These are phyloP conservation scores for Purpureocillium takamizusanense DNA, from an alignment of 2,329 filamentous ascomycete species.

Conservation along the genomic window DNA sequence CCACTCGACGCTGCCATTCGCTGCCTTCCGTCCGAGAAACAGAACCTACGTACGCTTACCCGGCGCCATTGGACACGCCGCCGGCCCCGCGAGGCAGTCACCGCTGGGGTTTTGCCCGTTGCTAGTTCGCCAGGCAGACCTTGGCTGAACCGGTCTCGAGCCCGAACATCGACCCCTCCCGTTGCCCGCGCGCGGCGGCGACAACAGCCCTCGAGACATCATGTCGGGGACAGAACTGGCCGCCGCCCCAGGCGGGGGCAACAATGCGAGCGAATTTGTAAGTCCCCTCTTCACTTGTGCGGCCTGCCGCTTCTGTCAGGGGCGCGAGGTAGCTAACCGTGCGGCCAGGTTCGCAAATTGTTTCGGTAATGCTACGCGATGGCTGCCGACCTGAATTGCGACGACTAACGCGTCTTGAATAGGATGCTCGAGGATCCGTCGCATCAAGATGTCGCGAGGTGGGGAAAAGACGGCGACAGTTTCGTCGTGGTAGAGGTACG, in stretches of 20 bases:
- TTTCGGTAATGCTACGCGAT: constrained; percentile 64
- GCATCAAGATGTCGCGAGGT: constrained; percentile 86
- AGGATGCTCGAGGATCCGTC: constrained; percentile 89
- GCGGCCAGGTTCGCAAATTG: constrained; percentile 78
- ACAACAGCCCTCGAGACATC: background rate
- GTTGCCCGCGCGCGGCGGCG: too few relatives aligned
- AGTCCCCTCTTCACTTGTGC: constrained; percentile 29
- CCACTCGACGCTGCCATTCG: too few relatives aligned
- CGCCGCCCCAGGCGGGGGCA: constrained; percentile 37
- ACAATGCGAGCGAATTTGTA: constrained; percentile 94
- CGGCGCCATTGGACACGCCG: too few relatives aligned
- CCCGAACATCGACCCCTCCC: too few relatives aligned
- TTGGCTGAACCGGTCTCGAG: too few relatives aligned
- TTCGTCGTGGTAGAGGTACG: constrained; percentile 93
- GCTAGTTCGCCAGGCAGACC: too few relatives aligned
- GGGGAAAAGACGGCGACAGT: constrained; percentile 89
- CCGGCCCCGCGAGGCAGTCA: too few relatives aligned
- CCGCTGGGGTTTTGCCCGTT: too few relatives aligned
- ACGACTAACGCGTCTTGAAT: constrained; percentile 5
- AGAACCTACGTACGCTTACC: too few relatives aligned
- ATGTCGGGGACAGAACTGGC: constrained; percentile 26
- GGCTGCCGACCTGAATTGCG: too few relatives aligned
- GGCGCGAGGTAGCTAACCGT: background rate
- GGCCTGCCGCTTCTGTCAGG: background rate
- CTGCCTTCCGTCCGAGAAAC: too few relatives aligned